Evolutionary conservation across 192 early-diverging fungal genomes (phyloP).

Genomic region (Coemansia sp.): DNA sequence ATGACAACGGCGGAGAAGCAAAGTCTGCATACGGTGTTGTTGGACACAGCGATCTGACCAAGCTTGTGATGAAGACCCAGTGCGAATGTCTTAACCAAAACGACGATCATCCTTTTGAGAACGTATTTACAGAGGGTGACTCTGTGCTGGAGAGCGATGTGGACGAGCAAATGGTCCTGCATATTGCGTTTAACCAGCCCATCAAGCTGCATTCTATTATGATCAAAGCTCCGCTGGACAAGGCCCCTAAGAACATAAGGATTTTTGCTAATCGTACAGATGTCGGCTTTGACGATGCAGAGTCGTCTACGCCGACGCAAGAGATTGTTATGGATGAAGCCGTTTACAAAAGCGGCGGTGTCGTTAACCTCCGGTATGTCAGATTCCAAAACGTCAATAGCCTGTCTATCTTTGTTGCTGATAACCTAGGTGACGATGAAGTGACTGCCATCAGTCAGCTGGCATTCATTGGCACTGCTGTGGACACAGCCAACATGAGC

Average conservation of each 20-base stretch:
- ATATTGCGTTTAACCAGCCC: constrained; percentile 83
- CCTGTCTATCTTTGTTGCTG: constrained; percentile 80
- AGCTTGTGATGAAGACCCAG: constrained; percentile 66
- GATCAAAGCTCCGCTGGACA: constrained; percentile 57
- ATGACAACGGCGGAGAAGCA: constrained; percentile 14
- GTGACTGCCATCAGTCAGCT: constrained; percentile 79
- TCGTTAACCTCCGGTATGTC: constrained; percentile 86
- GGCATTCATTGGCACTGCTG: constrained; percentile 72
- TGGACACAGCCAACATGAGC: constrained; percentile 60
- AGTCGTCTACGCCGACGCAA: constrained; percentile 74
- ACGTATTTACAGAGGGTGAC: constrained; percentile 72
- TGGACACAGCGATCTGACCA: constrained; percentile 63
- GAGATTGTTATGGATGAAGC: constrained; percentile 67
- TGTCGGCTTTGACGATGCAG: constrained; percentile 86
- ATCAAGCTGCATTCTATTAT: constrained; percentile 63
- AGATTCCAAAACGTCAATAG: constrained; percentile 88
- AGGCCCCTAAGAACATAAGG: constrained; percentile 85
- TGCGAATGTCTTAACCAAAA: constrained; percentile 86
- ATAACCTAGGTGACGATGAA: constrained; percentile 83
- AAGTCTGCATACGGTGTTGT: constrained; percentile 50
- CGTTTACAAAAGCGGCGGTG: constrained; percentile 66
- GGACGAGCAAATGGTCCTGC: constrained; percentile 91
- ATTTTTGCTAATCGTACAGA: constrained; percentile 81
- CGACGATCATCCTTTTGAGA: constrained; percentile 70
- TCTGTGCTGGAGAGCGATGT: constrained; percentile 85